Evolutionary conservation across 495 filamentous ascomycete genomes (phyloP), one percentile per base, ranked within the genome.

Genomic region (Trichocladium uniseriatum): DNA sequence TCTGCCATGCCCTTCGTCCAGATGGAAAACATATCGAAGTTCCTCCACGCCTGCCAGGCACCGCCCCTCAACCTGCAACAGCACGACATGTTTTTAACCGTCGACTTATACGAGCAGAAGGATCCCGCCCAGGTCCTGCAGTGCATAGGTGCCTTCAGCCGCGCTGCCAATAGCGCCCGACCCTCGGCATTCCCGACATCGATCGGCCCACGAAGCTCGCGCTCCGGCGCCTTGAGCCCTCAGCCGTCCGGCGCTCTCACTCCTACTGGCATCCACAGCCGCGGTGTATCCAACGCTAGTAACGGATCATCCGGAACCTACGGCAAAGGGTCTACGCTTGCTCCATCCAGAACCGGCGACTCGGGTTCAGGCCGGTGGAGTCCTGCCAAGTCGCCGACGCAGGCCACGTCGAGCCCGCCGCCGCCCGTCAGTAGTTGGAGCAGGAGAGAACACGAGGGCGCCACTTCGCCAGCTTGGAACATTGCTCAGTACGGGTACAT

Each of bases 11-110:
- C 92, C 3, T 98, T 98, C 67, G 90, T 97, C 28, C 94, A 97
- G 67, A 97, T 95, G 92, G 92, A 99, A 64, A 97, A 99, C 58
- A 95, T 99, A 60, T 94, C 91, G 8, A 86, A 92, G 62, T 99
- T 96, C 70, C 81, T 99, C 40, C 81, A 80, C 56, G 87, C 89
- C 42, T 89, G 88, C 68, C 84, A 94, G 64, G 69, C 74, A 34
- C 80, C 85, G 22, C 92, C 94, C 3, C 73, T 99, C 28, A 86
- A 81, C 63, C 78, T 99, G 32, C 89, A 87, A 27, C 79, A 91
- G 4, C 94, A 97, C 70, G 94, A 99, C 63, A 78, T 90, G 54
- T 99, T 99, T 68, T 80, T 96, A 49, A 99, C 94, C 3, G 94
- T 97, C 54, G 94, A 99, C 68, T 79, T 99, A 38, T 97, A 86